Conservation (phyloP, 495 filamentous ascomycete genomes). For the Neurospora hispaniola region DNA sequence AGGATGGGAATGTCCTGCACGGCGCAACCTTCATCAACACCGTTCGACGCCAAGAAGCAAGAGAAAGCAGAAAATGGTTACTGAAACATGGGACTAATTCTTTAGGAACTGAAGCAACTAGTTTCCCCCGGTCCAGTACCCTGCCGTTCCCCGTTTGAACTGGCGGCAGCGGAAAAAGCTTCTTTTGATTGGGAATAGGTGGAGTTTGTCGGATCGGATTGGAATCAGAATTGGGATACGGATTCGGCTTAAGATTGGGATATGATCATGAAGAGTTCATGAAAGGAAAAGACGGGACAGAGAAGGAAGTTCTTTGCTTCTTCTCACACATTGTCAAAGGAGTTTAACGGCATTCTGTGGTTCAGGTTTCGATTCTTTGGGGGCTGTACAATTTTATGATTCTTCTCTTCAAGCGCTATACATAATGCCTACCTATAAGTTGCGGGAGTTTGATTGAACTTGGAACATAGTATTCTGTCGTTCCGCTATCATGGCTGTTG, state of each 20-base stretch:
- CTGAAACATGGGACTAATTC: conserved; percentile 23
- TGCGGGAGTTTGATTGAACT: background rate
- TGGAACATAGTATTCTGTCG: too few relatives aligned
- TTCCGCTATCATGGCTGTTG: background rate
- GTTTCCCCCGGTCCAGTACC: background rate
- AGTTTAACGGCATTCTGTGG: background rate
- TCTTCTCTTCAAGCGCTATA: background rate
- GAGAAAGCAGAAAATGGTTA: background rate
- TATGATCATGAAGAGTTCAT: background rate
- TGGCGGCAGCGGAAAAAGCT: background rate
- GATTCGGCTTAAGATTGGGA: background rate
- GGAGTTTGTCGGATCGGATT: background rate
- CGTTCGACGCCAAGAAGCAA: background rate
- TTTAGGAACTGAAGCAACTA: conserved; percentile 31
- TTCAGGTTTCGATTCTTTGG: background rate
- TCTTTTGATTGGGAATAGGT: background rate
- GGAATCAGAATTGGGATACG: background rate
- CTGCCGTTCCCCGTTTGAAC: background rate
- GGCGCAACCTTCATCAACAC: background rate
- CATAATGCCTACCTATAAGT: background rate
- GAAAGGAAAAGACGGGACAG: background rate
- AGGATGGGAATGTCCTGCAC: background rate
- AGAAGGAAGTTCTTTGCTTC: background rate
- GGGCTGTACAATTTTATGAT: background rate
- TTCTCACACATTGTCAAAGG: background rate